Evolutionary conservation across 2,329 filamentous ascomycete genomes (phyloP), one percentile per base, ranked within the genome.

Genomic region (Pseudohalonectria lignicola): DNA sequence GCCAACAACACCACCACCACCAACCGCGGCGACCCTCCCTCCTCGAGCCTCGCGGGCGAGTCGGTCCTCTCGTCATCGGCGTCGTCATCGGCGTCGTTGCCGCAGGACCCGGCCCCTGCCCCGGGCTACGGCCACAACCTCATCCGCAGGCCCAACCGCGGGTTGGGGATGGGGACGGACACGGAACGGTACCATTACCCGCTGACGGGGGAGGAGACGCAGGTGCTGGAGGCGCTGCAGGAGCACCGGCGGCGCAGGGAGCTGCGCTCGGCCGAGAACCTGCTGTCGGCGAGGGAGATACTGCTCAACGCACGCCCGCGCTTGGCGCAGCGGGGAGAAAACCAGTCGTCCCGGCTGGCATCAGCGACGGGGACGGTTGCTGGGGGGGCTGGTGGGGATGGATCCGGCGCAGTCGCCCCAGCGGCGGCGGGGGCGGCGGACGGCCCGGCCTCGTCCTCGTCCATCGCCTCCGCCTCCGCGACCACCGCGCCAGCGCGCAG

Each of bases 171-270:
- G n/a, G n/a, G n/a, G n/a, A n/a, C n/a, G n/a, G n/a, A n/a, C n/a
- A n/a, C 19, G 9, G 62, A 71, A 13, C 55, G 61, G 23, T 53
- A 71, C 20, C 71, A 74, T 39, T 57, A 62, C 23, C 71, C 73
- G 1, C 59, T 74, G 21, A 70, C 65, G 2, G 43, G 65, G 2
- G 70, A 74, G 36, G 75, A 79, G 45, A 69, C 68, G 3, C 53
- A 68, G 32, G 69, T 77, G 1, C 54, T 78, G 3, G 71, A 77
- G 41, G 71, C 72, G 3, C 61, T 76, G 20, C 67, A 74, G 43
- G 62, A 63, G 21, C 66, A 71, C 37, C 67, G 74, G 25, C 64
- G 69, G 18, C 64, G 68, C 15, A 61, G 67, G 31, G 69, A 73
- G 39, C 54, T 60, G 50, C 44, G 67, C 31, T 18, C 36, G 18